phyloP scores from a whole-genome alignment of 345 rosid species.

The Noccaea caerulescens region DNA sequence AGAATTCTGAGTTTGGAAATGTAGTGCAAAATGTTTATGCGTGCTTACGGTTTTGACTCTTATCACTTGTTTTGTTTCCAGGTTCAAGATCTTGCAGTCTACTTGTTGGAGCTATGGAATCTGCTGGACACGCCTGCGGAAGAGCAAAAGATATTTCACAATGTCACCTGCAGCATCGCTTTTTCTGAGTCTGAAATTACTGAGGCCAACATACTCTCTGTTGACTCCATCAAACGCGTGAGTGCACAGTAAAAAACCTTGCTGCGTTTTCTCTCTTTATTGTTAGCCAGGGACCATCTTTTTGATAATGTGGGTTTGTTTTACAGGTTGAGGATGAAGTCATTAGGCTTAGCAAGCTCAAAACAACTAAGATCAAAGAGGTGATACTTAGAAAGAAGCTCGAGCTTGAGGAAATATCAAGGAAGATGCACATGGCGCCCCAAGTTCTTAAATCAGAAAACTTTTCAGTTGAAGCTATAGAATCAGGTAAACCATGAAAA shows the following conservation, averaged over 20 bases:
- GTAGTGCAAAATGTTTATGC: background rate
- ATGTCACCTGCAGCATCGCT: conserved; percentile 56
- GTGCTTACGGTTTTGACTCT: conserved; percentile 29
- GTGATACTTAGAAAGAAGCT: conserved; percentile 65
- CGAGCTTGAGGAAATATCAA: conserved; percentile 72
- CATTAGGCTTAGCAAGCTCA: conserved; percentile 58
- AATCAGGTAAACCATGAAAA: too few species aligned
- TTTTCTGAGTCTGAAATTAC: conserved; percentile 60
- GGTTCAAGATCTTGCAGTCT: conserved; percentile 67
- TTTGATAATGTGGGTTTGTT: conserved; percentile 2
- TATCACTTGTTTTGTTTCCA: conserved; percentile 23
- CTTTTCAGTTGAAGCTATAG: conserved; percentile 55
- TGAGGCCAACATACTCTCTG: conserved; percentile 61
- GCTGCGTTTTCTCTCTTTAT: background rate
- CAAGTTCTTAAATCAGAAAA: conserved; percentile 45
- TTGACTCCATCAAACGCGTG: conserved; percentile 57
- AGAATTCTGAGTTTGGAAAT: background rate
- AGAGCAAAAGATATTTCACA: conserved; percentile 62
- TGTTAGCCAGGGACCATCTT: background rate
- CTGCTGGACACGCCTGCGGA: conserved; percentile 66
- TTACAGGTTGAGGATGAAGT: conserved; percentile 73
- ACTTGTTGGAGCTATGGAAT: conserved; percentile 71
- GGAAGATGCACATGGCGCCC: conserved; percentile 63
- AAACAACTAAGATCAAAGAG: conserved; percentile 69
- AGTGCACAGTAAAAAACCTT: conserved; percentile 33